Evolutionary conservation across 768 basidiomycete species (phyloP), one percentile per base, ranked within the genome.

Genomic region (Dioszegia crocea): DNA sequence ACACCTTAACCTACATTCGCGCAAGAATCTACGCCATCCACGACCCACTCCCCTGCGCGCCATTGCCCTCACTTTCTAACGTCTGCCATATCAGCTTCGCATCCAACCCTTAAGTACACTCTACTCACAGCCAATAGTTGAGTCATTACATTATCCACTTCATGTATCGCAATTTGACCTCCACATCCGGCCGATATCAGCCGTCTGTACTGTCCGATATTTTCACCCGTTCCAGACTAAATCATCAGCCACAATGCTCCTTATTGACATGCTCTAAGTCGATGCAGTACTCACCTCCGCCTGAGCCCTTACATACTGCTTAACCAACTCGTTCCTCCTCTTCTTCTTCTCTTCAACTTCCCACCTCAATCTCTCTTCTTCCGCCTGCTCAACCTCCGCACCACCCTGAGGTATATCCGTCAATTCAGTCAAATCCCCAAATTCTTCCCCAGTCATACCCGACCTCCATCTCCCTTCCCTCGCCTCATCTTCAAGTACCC

Each of bases 121-220:
- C 3, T n/a, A 57, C 73, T 68, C 55, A 75, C 75, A 84, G 94
- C 90, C 17, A 92, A 81, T 40, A 98, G 78, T 82, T 88, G 87
- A 24, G 84, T 85, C 60, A 96, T 81, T 4, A 92, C 86, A 60
- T 84, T 83, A 68, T 97, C 93, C 36, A 97, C 88, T 61, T 97
- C 92, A n/a, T 84, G 81, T 1, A 88, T 84, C 2, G 87, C 83
- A 29, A 92, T 83, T 17, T 38, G 30, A 0, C 89, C 88, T 23
- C 91, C 91, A 78, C 90, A 94, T 0, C 90, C 92, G 16, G 90
- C 86, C 30, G 88, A 87, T 67, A 99, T 92, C 51, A 99, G 77
- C 62, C 86, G 81, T 66, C 92, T 81, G 75, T 97, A 99, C 64
- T 93, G 88, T 4, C 83, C 81, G 85, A 98, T 93, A 62, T 86